These are phyloP conservation scores for Xylariales sp. DNA, from an alignment of 2,329 filamentous ascomycete species.

Conservation along the genomic window DNA sequence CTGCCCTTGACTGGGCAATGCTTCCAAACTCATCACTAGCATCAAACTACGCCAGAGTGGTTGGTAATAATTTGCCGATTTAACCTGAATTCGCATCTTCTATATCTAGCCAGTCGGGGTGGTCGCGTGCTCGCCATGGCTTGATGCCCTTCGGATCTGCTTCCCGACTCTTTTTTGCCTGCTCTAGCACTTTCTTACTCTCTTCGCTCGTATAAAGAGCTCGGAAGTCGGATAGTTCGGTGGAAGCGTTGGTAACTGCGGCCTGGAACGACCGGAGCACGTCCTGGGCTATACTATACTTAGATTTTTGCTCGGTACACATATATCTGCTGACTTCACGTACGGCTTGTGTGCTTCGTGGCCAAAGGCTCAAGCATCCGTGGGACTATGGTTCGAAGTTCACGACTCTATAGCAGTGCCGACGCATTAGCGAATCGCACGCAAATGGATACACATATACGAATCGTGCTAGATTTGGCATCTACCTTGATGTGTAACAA, in stretches of 20 bases:
- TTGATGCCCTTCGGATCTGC: slow-evolving; percentile 53
- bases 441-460: too few species aligned
- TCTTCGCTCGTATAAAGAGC: slow-evolving; percentile 41
- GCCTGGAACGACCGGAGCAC: slow-evolving; percentile 43
- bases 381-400: slow-evolving; percentile 44
- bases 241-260: slow-evolving; percentile 40
- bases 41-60: too few species aligned
- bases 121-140: slow-evolving; percentile 54
- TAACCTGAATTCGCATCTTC: too few species aligned
- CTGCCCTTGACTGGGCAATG: too few species aligned
- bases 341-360: slow-evolving; percentile 47
- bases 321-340: slow-evolving; percentile 14
- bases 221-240: slow-evolving; percentile 48
- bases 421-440: too few species aligned
- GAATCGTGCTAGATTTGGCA: too few species aligned
- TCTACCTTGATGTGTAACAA: slow-evolving; percentile 47
- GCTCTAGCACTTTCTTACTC: slow-evolving; percentile 45
- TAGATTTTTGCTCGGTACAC: neutral
- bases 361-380: slow-evolving; percentile 48
- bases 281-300: slow-evolving; percentile 38
- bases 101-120: slow-evolving; percentile 51
- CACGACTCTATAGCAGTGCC: slow-evolving; percentile 42
- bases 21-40: too few species aligned
- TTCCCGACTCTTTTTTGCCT: slow-evolving; percentile 47
- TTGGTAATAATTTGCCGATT: too few species aligned